Conservation (phyloP, 306 rosid species). For the Herpetospermum pedunculosum region DNA sequence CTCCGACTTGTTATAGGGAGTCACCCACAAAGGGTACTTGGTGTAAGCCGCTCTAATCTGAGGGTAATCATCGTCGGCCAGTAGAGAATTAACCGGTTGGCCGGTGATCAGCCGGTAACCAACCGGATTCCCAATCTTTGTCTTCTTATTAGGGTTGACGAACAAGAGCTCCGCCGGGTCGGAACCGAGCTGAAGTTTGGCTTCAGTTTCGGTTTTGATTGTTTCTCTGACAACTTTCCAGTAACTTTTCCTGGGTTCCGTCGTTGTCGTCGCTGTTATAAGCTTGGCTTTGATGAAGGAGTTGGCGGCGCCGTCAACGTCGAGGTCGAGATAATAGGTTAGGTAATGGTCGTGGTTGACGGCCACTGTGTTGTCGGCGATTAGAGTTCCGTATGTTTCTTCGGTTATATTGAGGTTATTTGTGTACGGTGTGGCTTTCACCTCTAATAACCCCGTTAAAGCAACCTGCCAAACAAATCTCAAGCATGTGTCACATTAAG, state of each 20-base stretch:
- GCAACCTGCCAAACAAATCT: conserved; percentile 47
- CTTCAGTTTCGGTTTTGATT: conserved; percentile 53
- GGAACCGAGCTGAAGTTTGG: conserved; percentile 35
- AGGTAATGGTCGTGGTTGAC: conserved; percentile 61
- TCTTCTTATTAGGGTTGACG: conserved; percentile 51
- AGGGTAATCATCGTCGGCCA: conserved; percentile 60
- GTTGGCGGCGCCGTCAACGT: conserved; percentile 49
- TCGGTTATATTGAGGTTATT: conserved; percentile 22
- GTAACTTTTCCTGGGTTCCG: conserved; percentile 48
- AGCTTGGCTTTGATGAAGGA: conserved; percentile 56
- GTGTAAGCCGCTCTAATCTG: conserved; percentile 62
- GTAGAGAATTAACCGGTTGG: conserved; percentile 39
- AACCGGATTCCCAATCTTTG: conserved; percentile 51
- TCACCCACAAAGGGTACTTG: conserved; percentile 65
- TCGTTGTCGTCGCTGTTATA: conserved; percentile 12
- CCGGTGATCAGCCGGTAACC: conserved; percentile 64
- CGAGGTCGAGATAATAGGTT: conserved; percentile 69
- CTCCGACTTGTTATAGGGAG: conserved; percentile 68
- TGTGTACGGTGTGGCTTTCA: conserved; percentile 51
- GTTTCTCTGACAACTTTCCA: conserved; percentile 53
- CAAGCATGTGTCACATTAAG: too few species aligned
- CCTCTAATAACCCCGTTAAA: conserved; percentile 56
- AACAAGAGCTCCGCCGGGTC: conserved; percentile 53
- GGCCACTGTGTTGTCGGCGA: conserved; percentile 59
- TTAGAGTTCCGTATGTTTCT: conserved; percentile 41